Evolutionary conservation across 176 grass and related monocot species (phyloP).

Genomic region (Dactylis glomerata): DNA sequence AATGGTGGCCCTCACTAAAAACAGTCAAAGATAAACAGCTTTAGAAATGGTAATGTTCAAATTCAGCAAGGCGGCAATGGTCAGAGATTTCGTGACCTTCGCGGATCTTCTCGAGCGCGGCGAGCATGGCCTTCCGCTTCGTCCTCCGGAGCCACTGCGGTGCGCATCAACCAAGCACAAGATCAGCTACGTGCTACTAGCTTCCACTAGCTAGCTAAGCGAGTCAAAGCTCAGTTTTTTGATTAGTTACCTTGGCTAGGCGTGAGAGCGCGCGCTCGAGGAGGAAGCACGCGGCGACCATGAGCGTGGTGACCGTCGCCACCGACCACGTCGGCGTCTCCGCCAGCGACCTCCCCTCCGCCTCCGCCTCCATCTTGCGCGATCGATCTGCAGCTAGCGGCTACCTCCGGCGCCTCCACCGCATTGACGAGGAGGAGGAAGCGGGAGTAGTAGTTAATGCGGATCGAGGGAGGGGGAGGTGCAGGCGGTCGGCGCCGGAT

Average conservation of each 20-base stretch:
- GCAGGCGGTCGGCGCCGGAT: constrained; percentile 32
- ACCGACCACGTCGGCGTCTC: constrained; percentile 99
- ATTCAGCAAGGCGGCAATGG: background rate
- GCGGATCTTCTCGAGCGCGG: constrained; percentile 88
- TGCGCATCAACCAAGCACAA: constrained; percentile 10
- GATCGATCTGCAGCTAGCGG: background rate
- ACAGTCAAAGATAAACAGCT: background rate
- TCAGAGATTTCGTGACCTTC: constrained; percentile 53
- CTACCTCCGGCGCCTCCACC: background rate
- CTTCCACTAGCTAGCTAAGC: background rate
- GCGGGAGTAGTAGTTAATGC: constrained; percentile 17
- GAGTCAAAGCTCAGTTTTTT: background rate
- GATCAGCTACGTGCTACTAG: background rate
- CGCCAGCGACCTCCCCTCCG: constrained; percentile 71
- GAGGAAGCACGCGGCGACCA: constrained; percentile 92
- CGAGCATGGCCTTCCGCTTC: constrained; percentile 97
- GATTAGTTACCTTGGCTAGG: constrained; percentile 47
- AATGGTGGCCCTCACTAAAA: background rate
- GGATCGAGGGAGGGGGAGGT: constrained; percentile 23
- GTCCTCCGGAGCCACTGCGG: constrained; percentile 85
- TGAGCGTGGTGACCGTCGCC: constrained; percentile 86
- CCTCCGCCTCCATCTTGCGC: background rate
- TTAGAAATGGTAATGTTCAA: background rate
- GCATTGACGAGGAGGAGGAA: background rate
- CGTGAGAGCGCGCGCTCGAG: constrained; percentile 82